Conservation (phyloP, 306 rosid genomes). For the Citrullus mucosospermus region DNA sequence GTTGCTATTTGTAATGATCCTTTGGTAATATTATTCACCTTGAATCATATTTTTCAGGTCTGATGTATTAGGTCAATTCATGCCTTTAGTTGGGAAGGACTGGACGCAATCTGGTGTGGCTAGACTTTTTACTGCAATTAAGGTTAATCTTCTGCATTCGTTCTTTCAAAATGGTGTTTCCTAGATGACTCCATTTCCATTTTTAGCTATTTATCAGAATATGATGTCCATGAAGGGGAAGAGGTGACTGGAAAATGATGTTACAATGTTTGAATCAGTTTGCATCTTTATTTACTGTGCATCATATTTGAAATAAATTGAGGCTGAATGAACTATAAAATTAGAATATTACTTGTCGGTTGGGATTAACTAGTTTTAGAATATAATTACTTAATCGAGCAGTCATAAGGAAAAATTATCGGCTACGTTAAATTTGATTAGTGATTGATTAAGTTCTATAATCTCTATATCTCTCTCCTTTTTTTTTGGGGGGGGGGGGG, state of each 20-base stretch:
- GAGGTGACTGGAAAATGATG: background rate
- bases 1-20: background rate
- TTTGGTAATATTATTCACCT: background rate
- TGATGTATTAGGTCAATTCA: slow-evolving; percentile 96
- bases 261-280: background rate
- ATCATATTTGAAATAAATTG: background rate
- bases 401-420: background rate
- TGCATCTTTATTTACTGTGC: background rate
- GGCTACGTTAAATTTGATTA: background rate
- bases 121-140: slow-evolving; percentile 78
- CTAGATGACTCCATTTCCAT: background rate
- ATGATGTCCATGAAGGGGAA: background rate
- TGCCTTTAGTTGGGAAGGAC: slow-evolving; percentile 98
- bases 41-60: slow-evolving; percentile 40
- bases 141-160: slow-evolving; percentile 28
- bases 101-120: slow-evolving; percentile 99
- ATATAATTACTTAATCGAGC: background rate
- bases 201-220: background rate
- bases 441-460: background rate
- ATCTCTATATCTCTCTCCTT: too few relatives aligned
- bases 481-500: background rate
- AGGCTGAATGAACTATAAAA: background rate
- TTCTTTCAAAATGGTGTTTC: background rate
- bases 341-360: background rate
- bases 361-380: background rate